phyloP scores from a whole-genome alignment of 2,329 filamentous ascomycete species.

The Cercospora sojina region DNA sequence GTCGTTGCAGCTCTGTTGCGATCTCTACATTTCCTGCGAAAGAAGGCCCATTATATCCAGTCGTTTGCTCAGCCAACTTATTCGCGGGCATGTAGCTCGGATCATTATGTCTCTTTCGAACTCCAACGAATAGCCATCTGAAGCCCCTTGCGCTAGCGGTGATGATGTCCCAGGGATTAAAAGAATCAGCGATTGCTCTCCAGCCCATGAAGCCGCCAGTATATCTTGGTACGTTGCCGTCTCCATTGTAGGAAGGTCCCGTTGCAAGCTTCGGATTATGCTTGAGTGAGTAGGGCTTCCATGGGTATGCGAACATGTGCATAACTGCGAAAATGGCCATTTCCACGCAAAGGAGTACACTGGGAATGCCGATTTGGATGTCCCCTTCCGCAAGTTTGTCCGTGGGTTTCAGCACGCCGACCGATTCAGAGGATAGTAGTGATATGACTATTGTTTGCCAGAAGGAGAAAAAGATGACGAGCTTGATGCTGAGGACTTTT shows the following conservation, averaged over 20 bases:
- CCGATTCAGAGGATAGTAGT: slow-evolving; percentile 58
- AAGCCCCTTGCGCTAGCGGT: slow-evolving; percentile 76
- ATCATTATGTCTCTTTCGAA: slow-evolving; percentile 55
- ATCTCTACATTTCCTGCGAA: slow-evolving; percentile 25
- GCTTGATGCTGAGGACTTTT: slow-evolving; percentile 82
- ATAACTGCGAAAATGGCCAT: slow-evolving; percentile 79
- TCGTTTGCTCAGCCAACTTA: slow-evolving; percentile 15
- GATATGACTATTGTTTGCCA: slow-evolving; percentile 72
- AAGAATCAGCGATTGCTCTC: slow-evolving; percentile 66
- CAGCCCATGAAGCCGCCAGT: slow-evolving; percentile 64
- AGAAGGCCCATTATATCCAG: slow-evolving; percentile 26
- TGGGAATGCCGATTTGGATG: slow-evolving; percentile 76
- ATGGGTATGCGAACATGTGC: slow-evolving; percentile 81
- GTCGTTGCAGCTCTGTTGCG: slow-evolving; percentile 30
- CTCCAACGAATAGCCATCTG: slow-evolving; percentile 77
- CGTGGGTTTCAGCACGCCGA: slow-evolving; percentile 62
- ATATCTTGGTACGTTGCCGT: slow-evolving; percentile 43
- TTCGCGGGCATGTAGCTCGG: slow-evolving; percentile 40
- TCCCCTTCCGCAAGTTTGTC: slow-evolving; percentile 67
- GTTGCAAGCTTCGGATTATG: slow-evolving; percentile 32
- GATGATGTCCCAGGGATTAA: slow-evolving; percentile 79
- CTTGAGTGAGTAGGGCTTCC: slow-evolving; percentile 62
- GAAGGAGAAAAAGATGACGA: slow-evolving; percentile 88
- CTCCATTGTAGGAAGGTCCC: slow-evolving; percentile 27
- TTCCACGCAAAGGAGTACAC: slow-evolving; percentile 74